Base-by-base conservation (phyloP, 306 rosid genomes). In the Hippophae rhamnoides region DNA sequence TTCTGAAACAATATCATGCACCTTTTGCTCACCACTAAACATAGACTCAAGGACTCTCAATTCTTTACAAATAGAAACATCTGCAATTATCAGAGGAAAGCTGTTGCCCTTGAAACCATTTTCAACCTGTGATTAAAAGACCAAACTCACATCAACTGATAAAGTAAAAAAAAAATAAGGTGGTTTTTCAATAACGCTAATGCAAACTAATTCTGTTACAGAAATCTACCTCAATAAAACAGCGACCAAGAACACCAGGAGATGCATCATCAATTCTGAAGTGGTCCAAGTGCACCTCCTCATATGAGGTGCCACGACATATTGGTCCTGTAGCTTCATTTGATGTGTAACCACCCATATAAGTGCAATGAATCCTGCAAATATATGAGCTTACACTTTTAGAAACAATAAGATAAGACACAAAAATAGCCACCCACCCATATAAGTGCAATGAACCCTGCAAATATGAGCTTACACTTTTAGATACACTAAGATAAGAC, bases 71-170 rank as follows among this genome's bases (percentile, higher is more conserved):
- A 89, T 76, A 68, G 84, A 62, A 61, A 82, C 81, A 71, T 89
- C 76, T 27, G 97, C 97, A 66, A 89, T 73, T 56, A 89, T 86
- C 75, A 89, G 73, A 0, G 97, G 97, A 75, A 89, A 89, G 73
- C 89, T 66, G 68, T 71, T 75, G 48, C 93, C 93, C 74, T 82
- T 82, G 65, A 82, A 84, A 74, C 97, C 97, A 69, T 89, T 89
- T 70, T 89, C 95, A 71, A 89, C 92, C 95, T 89, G 84, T 56
- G 61, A 84, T 60, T 31, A 65, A 14, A 63, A 54, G 50, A 13
- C 62, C 54, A n/a, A 25, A 47, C 38, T 31, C 5, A 31, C 38
- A 31, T 31, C 4, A 31, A 31, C 3, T 4, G 38, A 31, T 31
- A 4, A 31, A 31, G 38, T 31, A 31, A 53, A 23, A 7, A 53